Base-by-base conservation (phyloP, 1,139 yeast species). In the Lodderomyces orthopsilosis region DNA sequence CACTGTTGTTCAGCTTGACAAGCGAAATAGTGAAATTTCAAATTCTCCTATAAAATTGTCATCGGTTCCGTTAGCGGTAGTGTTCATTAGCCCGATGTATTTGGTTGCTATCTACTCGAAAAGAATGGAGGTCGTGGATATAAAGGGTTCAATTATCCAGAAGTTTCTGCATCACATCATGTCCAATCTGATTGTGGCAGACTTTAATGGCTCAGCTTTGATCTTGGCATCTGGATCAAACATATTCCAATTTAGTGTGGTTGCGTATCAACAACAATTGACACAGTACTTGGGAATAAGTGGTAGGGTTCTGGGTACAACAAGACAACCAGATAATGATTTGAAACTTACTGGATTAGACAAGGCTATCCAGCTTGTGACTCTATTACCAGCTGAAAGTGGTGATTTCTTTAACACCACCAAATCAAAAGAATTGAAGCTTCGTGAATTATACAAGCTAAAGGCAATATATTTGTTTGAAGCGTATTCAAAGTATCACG, bases 21-120 rank as follows among this genome's bases (percentile, higher is more conserved):
- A 50, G 17, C 42, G 51, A 1, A 38, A 7, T 15, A 49, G 49
- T 2, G 30, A 42, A 35, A 33, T 41, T 4, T 35, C 43, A 2
- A 55, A 57, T 5, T 57, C 65, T 13, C 57, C 53, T 7, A 53
- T 65, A 1, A 61, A 61, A 37, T 55, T 74, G 43, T 43, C 54
- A 2, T 49, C 61, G 1, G 63, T 10, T 72, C 78, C 76, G 2
- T 49, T 54, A 13, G 56, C 51, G 30, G 59, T 73, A 2, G 53
- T 65, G 8, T 63, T 61, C 37, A 58, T 77, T 40, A 55, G 62
- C 35, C 85, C 86, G 1, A 54, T 64, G 1, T 81, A 79, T 50
- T 48, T 79, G 12, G 49, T 79, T n/a, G 51, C 67, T 1, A 54
- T 71, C 2, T 66, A 67, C 40, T 55, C 62, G 34, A 72, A 72